Evolutionary conservation across 148 eudicot genomes (phyloP).

Genomic region (Fagopyrum esculentum): DNA sequence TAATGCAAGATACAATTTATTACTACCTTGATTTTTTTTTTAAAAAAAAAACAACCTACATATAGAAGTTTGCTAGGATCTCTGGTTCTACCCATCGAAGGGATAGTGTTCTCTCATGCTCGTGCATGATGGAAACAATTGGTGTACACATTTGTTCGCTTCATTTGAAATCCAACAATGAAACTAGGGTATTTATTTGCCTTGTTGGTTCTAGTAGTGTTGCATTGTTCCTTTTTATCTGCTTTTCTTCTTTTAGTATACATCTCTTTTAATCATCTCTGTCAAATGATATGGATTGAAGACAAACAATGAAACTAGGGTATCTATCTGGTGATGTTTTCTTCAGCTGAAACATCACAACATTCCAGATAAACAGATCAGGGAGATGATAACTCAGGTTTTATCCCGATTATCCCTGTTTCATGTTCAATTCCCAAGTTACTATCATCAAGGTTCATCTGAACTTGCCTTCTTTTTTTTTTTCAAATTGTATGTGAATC

Average conservation of each 20-base stretch:
- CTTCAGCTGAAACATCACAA: background rate
- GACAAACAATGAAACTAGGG: slow-evolving; percentile 1
- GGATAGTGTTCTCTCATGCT: background rate
- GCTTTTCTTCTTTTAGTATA: background rate
- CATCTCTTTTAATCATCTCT: background rate
- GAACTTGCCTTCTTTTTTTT: background rate
- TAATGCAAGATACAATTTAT: too few relatives aligned
- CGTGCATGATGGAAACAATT: background rate
- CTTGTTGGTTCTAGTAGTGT: background rate
- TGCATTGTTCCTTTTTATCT: background rate
- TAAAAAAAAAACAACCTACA: background rate
- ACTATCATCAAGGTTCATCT: slow-evolving; percentile 1
- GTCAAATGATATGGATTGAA: background rate
- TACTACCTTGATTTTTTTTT: too few relatives aligned
- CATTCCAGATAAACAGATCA: background rate
- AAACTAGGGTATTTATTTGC: background rate
- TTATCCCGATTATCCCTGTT: background rate
- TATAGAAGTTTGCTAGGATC: background rate
- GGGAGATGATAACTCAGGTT: background rate
- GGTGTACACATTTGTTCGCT: background rate
- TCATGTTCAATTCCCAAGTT: background rate
- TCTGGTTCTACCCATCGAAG: background rate
- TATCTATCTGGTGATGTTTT: background rate
- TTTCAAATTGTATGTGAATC: background rate
- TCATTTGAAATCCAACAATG: background rate